phyloP scores from a whole-genome alignment of 192 early-diverging fungal genomes.

The Tieghemiomyces parasiticus region DNA sequence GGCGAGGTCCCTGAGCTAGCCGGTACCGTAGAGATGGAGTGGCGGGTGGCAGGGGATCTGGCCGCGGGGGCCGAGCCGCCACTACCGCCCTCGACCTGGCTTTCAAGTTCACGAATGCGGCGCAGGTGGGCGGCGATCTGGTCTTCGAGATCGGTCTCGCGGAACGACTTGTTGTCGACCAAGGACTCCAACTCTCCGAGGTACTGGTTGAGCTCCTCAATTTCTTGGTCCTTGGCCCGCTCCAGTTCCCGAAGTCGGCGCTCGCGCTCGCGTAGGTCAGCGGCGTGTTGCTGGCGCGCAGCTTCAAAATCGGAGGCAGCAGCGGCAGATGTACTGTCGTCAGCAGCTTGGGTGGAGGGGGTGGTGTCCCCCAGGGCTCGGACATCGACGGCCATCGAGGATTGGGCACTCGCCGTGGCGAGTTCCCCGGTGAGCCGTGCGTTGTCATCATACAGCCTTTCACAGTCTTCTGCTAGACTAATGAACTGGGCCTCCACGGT shows the following conservation, averaged over 20 bases:
- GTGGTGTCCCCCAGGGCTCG: neutral
- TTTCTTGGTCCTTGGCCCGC: slow-evolving; percentile 40
- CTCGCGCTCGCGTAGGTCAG: slow-evolving; percentile 34
- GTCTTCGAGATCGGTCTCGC: slow-evolving; percentile 51
- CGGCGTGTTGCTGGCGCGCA: slow-evolving; percentile 27
- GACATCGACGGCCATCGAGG: neutral
- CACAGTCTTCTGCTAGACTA: slow-evolving; percentile 61
- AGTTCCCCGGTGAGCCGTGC: slow-evolving; percentile 25
- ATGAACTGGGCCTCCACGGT: slow-evolving; percentile 57
- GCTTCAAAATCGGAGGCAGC: too few relatives aligned
- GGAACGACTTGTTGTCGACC: slow-evolving; percentile 60
- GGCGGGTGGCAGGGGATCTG: too few relatives aligned
- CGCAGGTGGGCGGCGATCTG: slow-evolving; percentile 10
- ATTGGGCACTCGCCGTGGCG: slow-evolving; percentile 18
- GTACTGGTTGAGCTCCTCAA: slow-evolving; percentile 42
- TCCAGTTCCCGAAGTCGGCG: slow-evolving; percentile 36
- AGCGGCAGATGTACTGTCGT: neutral
- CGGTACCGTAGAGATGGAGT: too few relatives aligned
- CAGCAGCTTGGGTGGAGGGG: neutral
- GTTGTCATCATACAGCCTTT: slow-evolving; percentile 46
- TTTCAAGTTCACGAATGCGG: slow-evolving; percentile 30
- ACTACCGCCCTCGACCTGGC: slow-evolving; percentile 21
- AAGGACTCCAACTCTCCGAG: slow-evolving; percentile 46
- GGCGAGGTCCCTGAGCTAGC: too few relatives aligned
- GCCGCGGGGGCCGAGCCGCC: too few relatives aligned